phyloP scores from a whole-genome alignment of 768 basidiomycete genomes.

The Mycena filopes region DNA sequence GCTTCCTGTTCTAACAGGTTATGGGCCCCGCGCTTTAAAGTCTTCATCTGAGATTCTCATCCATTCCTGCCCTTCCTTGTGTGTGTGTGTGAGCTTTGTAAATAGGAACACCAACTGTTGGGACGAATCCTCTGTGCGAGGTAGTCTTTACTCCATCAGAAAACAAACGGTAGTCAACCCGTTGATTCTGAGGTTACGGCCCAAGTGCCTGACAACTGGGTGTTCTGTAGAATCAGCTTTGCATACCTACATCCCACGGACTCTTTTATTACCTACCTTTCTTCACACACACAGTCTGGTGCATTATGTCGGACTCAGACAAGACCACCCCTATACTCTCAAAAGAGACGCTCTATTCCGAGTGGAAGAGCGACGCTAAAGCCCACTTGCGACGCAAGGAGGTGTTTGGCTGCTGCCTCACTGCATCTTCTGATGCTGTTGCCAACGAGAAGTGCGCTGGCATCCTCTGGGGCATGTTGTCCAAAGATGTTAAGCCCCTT shows the following conservation, averaged over 20 bases:
- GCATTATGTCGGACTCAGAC: too few species aligned
- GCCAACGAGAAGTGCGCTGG: constrained; percentile 11
- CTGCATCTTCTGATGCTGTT: not conserved
- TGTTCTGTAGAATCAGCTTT: not conserved
- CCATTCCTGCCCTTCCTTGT: not conserved
- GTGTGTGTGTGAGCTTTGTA: not conserved
- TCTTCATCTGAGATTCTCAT: not conserved
- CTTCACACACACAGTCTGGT: too few species aligned
- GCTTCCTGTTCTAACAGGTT: not conserved
- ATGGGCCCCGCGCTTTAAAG: not conserved
- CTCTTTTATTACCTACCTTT: too few species aligned
- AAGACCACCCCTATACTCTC: too few species aligned
- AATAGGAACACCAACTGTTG: constrained; percentile 6
- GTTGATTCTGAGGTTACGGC: too few species aligned
- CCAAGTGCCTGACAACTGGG: not conserved
- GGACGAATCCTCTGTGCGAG: not conserved
- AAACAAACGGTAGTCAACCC: too few species aligned
- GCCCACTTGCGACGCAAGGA: too few species aligned
- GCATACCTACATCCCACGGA: too few species aligned
- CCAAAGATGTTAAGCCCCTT: constrained; percentile 12
- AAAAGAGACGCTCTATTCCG: too few species aligned
- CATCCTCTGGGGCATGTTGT: constrained; percentile 8
- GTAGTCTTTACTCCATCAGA: too few species aligned
- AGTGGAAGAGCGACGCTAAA: too few species aligned
- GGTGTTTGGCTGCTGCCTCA: not conserved